Evolutionary conservation across 352 stramenopile genomes (phyloP), one percentile per base, ranked within the genome.

Genomic region (Pythium sukuiense): DNA sequence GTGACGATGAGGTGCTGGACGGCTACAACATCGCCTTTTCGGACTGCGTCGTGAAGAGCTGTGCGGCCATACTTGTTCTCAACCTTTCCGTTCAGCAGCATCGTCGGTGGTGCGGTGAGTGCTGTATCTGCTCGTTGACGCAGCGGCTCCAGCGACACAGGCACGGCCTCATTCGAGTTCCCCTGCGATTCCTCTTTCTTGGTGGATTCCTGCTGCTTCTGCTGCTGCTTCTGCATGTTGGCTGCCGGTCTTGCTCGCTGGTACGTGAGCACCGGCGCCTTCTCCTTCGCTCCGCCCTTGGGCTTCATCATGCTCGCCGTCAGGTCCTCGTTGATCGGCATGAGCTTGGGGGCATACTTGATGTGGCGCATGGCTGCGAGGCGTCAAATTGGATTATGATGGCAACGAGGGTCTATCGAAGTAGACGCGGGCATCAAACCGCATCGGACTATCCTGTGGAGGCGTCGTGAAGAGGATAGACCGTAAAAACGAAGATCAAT

Each of bases 331-430:
- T 80, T 85, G 60, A 89, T 89, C 26, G 79, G 78, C 48, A 70
- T 76, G 48, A 89, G 79, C 35, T 81, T 70, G 1, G 80, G 79
- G 3, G 76, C 57, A 59, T 84, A 88, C 53, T 87, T 88, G 71
- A 67, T 71, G 63, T 73, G 57, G 59, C 77, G 76, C 65, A 74
- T 79, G 52, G 24, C 58, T 61, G 49, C 27, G 26, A 41, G 13
- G 45, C 35, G 32, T 60, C n/a, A 32, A 27, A 24, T 32, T 27
- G 8, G 32, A 45, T 20, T 41, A 18, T 32, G 30, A 29, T 16
- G 2, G 29, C 1, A 6, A 32, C 2, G 20, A 26, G 11, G 50
- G 33, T 16, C 1, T 14, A n/a, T 55, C 14, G 14, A 49, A 24
- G 3, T 18, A 27, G 43, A 29, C 43, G 18, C 43, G 20, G 43